Base-by-base conservation (phyloP, 2,329 filamentous ascomycete genomes). In the Aspergillus aculeatinus region DNA sequence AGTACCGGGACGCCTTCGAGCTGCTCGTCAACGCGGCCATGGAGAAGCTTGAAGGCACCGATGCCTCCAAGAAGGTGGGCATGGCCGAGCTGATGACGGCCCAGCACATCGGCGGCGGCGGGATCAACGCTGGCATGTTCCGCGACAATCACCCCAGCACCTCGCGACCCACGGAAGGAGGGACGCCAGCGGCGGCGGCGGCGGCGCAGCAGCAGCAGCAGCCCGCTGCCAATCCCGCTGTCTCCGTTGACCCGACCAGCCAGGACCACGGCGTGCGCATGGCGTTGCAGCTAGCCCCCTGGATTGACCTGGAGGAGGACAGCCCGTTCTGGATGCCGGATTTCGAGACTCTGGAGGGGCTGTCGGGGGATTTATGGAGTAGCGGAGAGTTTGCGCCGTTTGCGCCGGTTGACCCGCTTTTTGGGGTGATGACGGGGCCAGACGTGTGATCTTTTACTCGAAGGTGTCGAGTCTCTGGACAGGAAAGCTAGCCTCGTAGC, bases 1-100 rank as follows among this genome's bases (percentile, higher is more conserved):
- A 77, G 61, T 81, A 81, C 68, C 75, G 80, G 5, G 79, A 82
- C 47, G 77, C 79, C 3, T 82, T 81, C 56, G 80, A 81, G 57
- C 59, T 80, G 2, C 74, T 82, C 2, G 78, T 80, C 27, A 79
- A 78, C 51, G 79, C 80, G 3, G 72, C 78, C 1, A 81, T 80
- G 78, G 77, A 81, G 59, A 79, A 79, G 50, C 64, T 80, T 0
- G 75, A 79, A 58, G 75, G 74, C 6, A 74, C 74, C 35, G 75
- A 76, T 27, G 70, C 65, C 0, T 69, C 69, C 10, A 69, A 67
- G 4, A 72, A 68, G 31, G 66, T 71, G 25, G 75, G 75, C 3
- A 76, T 79, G 65, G 76, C 74, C 0, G 76, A 78, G 60, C 68
- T 77, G 23, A 77, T 77, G 68, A 74, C 74, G 1, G 76, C 75